phyloP scores from a whole-genome alignment of 352 stramenopile species.

The Elongisporangium senticosum region DNA sequence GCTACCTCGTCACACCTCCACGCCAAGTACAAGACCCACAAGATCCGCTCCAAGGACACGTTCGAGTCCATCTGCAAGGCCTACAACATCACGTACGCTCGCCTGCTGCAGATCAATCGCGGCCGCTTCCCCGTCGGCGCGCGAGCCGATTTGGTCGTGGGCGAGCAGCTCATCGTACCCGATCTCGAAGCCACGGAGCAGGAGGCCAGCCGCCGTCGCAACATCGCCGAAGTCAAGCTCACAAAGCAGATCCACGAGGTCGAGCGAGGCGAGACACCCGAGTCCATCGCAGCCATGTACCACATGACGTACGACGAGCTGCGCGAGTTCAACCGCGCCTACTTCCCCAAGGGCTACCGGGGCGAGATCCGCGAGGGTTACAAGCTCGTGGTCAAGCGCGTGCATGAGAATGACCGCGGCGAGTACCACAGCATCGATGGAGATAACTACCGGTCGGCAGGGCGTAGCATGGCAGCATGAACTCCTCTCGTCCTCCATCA shows the following conservation, averaged over 20 bases:
- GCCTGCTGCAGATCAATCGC: conserved; percentile 76
- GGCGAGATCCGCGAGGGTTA: conserved; percentile 70
- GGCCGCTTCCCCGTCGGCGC: conserved; percentile 59
- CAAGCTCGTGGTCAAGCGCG: conserved; percentile 80
- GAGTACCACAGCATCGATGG: conserved; percentile 25
- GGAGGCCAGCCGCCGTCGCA: conserved; percentile 41
- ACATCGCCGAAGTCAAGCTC: conserved; percentile 76
- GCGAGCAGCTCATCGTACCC: conserved; percentile 71
- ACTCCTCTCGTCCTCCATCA: background rate
- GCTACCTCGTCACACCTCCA: conserved; percentile 33
- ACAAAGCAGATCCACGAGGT: conserved; percentile 86
- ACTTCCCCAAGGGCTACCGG: conserved; percentile 83
- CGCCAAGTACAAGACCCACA: conserved; percentile 67
- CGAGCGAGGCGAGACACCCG: conserved; percentile 63
- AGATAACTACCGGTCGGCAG: conserved; percentile 7
- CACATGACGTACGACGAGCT: conserved; percentile 83
- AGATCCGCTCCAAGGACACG: conserved; percentile 41
- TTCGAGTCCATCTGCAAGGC: conserved; percentile 67
- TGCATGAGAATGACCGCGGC: conserved; percentile 11
- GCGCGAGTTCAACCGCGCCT: conserved; percentile 79
- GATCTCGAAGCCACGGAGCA: conserved; percentile 48
- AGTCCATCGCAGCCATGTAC: conserved; percentile 52
- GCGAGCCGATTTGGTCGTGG: conserved; percentile 48
- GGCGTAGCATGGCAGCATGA: background rate
- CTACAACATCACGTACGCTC: conserved; percentile 63